Conservation (phyloP, 148 eudicot genomes). For the Persicaria maculosa region DNA sequence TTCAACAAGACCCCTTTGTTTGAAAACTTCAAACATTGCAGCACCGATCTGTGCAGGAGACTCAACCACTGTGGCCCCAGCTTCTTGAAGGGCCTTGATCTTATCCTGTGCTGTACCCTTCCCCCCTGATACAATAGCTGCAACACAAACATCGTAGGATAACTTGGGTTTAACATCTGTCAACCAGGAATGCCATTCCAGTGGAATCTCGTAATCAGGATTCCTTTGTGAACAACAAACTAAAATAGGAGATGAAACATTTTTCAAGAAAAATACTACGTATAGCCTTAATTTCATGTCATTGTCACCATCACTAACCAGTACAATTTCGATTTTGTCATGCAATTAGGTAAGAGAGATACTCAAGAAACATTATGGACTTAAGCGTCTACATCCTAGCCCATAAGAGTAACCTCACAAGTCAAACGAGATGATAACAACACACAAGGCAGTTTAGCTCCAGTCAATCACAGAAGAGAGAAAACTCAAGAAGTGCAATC, state of each 20-base stretch:
- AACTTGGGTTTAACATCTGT: neutral
- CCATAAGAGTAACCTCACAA: neutral
- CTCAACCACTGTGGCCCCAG: constrained; percentile 87
- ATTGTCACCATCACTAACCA: neutral
- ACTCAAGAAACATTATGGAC: neutral
- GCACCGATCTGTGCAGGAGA: constrained; percentile 94
- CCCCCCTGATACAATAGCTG: constrained; percentile 98
- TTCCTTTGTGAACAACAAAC: no score
- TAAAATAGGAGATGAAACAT: no score
- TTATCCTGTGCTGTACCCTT: constrained; percentile 98
- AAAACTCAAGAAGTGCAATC: neutral
- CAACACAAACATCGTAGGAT: constrained; percentile 9
- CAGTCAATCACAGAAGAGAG: neutral
- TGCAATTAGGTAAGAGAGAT: neutral
- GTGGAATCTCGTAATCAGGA: neutral
- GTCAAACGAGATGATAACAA: no score
- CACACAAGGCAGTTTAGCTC: no score
- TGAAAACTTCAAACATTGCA: constrained; percentile 84
- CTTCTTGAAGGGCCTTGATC: constrained; percentile 78
- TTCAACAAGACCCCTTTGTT: constrained; percentile 72
- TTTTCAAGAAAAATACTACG: no score
- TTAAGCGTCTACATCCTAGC: neutral
- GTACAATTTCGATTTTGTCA: neutral
- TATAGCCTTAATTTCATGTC: neutral
- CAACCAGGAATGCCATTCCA: neutral